phyloP scores from a whole-genome alignment of 345 rosid genomes.

The Euphorbia pulcherrima region DNA sequence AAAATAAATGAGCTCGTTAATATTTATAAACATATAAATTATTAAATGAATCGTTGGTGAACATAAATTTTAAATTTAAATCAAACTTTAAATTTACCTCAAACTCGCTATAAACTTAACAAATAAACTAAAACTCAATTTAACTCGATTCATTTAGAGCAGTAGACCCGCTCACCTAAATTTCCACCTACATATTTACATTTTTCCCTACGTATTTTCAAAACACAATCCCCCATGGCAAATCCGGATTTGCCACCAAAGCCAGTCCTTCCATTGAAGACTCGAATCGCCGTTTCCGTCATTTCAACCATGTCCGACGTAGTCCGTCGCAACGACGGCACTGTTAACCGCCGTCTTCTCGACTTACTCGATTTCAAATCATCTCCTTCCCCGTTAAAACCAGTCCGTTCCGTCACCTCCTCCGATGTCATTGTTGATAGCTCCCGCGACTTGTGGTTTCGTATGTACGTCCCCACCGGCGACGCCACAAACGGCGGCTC shows the following conservation, averaged over 20 bases:
- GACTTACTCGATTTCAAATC: constrained; percentile 44
- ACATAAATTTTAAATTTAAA: no score
- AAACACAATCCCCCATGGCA: no score
- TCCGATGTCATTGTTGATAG: constrained; percentile 56
- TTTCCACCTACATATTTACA: no score
- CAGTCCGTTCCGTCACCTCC: constrained; percentile 44
- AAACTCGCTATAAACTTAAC: no score
- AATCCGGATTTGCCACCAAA: background rate
- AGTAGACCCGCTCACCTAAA: no score
- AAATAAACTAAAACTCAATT: no score
- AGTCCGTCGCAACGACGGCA: constrained; percentile 48
- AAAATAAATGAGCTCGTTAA: no score
- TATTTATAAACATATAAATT: no score
- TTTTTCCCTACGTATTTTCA: no score
- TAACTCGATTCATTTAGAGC: no score
- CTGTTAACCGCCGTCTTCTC: constrained; percentile 59
- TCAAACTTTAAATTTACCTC: no score
- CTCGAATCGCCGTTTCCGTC: constrained; percentile 40
- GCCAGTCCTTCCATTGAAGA: constrained; percentile 46
- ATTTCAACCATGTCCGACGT: constrained; percentile 37
- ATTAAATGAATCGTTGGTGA: no score
- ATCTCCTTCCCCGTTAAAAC: constrained; percentile 39
- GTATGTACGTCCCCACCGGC: constrained; percentile 42
- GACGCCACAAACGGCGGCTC: constrained; percentile 2
- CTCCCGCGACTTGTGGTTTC: constrained; percentile 73